These are phyloP conservation scores for Dendrobium chrysotoxum DNA, from an alignment of 106 monocot species.

Conservation along the genomic window DNA sequence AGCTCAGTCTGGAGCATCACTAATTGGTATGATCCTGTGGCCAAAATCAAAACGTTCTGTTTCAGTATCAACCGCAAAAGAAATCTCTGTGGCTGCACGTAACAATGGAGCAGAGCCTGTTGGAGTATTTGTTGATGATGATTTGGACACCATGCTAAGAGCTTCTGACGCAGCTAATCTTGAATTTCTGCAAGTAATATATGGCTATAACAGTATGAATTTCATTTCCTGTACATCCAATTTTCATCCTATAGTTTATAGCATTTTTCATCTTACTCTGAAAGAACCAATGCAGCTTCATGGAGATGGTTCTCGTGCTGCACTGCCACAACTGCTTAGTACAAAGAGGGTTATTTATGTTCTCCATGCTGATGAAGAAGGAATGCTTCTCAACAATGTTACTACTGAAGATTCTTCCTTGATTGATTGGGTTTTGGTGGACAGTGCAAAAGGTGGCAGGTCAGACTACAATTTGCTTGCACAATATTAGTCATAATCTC, in stretches of 20 bases:
- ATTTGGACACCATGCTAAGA: slow-evolving; percentile 48
- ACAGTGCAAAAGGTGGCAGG: slow-evolving; percentile 91
- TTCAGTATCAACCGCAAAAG: slow-evolving; percentile 50
- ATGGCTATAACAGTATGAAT: background rate
- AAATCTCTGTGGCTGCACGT: slow-evolving; percentile 74
- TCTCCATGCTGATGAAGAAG: slow-evolving; percentile 69
- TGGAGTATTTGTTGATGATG: slow-evolving; percentile 93
- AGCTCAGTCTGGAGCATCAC: slow-evolving; percentile 57
- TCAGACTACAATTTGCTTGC: slow-evolving; percentile 6
- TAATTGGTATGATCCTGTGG: slow-evolving; percentile 95
- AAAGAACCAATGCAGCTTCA: slow-evolving; percentile 57
- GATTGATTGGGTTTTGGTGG: slow-evolving; percentile 83
- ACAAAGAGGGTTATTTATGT: slow-evolving; percentile 67
- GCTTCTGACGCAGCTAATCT: slow-evolving; percentile 37
- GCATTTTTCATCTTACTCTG: background rate
- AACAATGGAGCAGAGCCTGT: slow-evolving; percentile 65
- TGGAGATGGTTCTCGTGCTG: slow-evolving; percentile 66
- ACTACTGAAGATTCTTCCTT: slow-evolving; percentile 30
- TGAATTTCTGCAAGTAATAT: slow-evolving; percentile 58
- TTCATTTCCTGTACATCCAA: background rate
- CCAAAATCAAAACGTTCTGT: slow-evolving; percentile 85
- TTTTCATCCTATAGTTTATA: background rate
- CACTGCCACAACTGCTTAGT: slow-evolving; percentile 28
- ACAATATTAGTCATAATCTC: background rate
- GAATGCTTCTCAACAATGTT: slow-evolving; percentile 59